These are phyloP conservation scores for Sambucus nigra DNA, from an alignment of 129 eudicot genomes.

Conservation along the genomic window DNA sequence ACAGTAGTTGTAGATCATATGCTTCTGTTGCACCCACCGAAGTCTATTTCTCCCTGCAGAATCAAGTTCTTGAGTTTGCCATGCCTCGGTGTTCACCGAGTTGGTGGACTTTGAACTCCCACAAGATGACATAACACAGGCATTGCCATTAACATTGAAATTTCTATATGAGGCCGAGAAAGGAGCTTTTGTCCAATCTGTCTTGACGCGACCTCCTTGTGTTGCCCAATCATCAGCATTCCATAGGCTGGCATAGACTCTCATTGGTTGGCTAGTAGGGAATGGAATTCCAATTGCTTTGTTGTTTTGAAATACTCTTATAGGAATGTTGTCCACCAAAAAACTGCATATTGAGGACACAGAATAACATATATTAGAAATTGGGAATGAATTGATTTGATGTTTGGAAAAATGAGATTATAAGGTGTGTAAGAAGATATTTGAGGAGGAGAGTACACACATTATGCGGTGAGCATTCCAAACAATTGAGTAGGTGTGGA, in stretches of 20 bases:
- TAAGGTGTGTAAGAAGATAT: neutral
- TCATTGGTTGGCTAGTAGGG: neutral
- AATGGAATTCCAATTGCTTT: slow-evolving; percentile 8
- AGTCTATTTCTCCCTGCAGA: slow-evolving; percentile 17
- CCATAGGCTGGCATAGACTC: too few relatives aligned
- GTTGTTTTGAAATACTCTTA: slow-evolving; percentile 9
- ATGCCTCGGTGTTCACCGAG: neutral
- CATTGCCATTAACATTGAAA: neutral
- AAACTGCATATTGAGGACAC: neutral
- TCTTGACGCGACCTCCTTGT: too few relatives aligned
- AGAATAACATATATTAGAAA: neutral
- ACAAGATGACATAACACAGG: neutral
- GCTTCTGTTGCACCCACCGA: slow-evolving; percentile 15
- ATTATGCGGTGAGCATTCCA: neutral
- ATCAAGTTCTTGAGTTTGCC: slow-evolving; percentile 11
- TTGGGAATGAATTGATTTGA: neutral
- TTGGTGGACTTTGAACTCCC: neutral
- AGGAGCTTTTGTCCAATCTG: too few relatives aligned
- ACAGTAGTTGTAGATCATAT: slow-evolving; percentile 28
- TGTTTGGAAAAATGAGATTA: neutral
- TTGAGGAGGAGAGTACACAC: neutral
- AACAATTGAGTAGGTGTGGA: slow-evolving; percentile 5
- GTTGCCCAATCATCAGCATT: too few relatives aligned
- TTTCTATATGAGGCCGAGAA: neutral
- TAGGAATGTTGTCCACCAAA: slow-evolving; percentile 12